Percentiles rank a stretch among this genome's conserved stretches.
phyloP scores from a whole-genome alignment of 2,329 filamentous ascomycete species.

The Berkeleyomyces rouxiae region DNA sequence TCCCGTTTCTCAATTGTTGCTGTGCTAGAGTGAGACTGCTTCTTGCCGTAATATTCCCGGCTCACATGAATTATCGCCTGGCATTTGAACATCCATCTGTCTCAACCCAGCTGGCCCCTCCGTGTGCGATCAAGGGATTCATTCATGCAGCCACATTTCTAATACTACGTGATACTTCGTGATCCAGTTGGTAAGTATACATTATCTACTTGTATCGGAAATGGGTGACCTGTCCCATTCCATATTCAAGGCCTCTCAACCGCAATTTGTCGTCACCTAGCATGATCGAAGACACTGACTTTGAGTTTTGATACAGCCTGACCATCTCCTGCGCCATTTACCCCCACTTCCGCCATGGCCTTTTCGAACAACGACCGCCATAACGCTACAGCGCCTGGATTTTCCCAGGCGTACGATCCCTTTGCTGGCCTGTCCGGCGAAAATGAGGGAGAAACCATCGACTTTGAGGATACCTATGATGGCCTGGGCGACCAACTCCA shows the following conservation, averaged over 20 bases:
- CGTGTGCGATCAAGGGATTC: neutral
- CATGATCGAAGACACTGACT: neutral
- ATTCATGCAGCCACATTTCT: neutral
- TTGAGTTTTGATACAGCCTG: neutral
- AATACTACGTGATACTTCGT: neutral
- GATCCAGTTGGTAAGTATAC: neutral
- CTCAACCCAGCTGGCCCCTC: neutral
- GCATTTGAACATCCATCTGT: neutral
- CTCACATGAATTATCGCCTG: neutral
- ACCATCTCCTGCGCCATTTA: neutral
- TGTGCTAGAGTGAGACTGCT: neutral
- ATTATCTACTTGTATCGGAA: neutral
- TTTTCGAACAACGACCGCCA: constrained; percentile 72
- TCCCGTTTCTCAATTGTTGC: neutral
- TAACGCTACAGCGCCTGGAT: constrained; percentile 55
- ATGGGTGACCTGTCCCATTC: neutral
- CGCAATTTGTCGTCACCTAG: neutral
- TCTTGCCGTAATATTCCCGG: neutral
- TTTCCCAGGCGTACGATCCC: constrained; percentile 68
- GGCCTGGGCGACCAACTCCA: constrained; percentile 80
- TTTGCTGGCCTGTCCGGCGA: constrained; percentile 64
- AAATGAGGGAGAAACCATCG: constrained; percentile 40
- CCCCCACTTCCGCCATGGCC: constrained; percentile 44
- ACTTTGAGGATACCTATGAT: constrained; percentile 97
- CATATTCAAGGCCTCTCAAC: too few relatives aligned